These are phyloP conservation scores for Periconia sp. DNA, from an alignment of 2,329 filamentous ascomycete species.

Conservation along the genomic window DNA sequence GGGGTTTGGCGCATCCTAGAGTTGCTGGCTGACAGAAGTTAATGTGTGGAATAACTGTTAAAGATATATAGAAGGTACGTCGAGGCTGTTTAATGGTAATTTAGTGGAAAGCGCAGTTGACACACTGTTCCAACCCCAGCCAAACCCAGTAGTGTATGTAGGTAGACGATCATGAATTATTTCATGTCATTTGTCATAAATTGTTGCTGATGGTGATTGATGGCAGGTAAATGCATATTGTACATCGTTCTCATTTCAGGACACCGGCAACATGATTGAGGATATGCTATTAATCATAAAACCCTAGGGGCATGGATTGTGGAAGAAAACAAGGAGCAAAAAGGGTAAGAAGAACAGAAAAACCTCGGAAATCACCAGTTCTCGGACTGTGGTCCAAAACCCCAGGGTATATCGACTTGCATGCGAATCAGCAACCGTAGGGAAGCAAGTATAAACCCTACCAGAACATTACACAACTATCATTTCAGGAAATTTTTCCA, in stretches of 20 bases:
- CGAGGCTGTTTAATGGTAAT: too few species aligned
- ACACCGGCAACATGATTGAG: background rate
- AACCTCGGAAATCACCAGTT: background rate
- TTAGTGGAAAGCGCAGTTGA: too few species aligned
- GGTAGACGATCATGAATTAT: too few species aligned
- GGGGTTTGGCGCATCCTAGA: too few species aligned
- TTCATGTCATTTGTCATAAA: too few species aligned
- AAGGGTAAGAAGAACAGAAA: background rate
- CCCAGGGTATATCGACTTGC: constrained; percentile 5
- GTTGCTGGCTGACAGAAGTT: too few species aligned
- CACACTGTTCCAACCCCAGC: too few species aligned
- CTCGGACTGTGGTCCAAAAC: background rate
- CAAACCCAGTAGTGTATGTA: too few species aligned
- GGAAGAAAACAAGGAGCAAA: background rate
- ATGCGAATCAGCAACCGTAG: constrained; percentile 2
- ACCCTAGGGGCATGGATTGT: background rate
- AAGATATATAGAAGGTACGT: too few species aligned
- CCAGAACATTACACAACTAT: constrained; percentile 9
- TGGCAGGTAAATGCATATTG: background rate
- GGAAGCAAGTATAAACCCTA: background rate
- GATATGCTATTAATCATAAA: background rate
- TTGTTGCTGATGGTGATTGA: background rate
- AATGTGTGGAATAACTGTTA: too few species aligned
- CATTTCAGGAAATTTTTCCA: background rate
- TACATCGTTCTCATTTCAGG: background rate